These are phyloP conservation scores for Neolentinus lepideus DNA, from an alignment of 1,284 basidiomycete species.

Conservation along the genomic window DNA sequence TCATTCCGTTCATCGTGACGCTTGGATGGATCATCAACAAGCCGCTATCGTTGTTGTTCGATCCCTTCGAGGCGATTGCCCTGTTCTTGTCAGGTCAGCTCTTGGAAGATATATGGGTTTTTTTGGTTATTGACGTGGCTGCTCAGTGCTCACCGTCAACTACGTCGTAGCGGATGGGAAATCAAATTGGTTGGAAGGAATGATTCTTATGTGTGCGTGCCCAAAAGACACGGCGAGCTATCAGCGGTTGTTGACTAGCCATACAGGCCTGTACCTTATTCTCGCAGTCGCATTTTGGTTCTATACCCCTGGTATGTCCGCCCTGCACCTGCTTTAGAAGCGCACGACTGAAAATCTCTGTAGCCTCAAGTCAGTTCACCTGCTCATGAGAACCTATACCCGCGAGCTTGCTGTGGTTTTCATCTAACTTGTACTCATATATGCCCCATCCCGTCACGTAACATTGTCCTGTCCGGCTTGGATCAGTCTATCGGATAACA, in stretches of 20 bases:
- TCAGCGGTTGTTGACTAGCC: background rate
- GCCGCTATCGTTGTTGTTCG: conserved; percentile 58
- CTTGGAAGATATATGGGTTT: conserved; percentile 6
- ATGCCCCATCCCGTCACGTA: background rate
- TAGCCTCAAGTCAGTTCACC: background rate
- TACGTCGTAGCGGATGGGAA: conserved; percentile 80
- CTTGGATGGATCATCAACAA: conserved; percentile 62
- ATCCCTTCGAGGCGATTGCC: conserved; percentile 60
- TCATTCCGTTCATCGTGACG: conserved; percentile 42
- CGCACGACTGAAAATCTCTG: background rate
- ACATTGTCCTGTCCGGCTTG: background rate
- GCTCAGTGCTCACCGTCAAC: conserved; percentile 78
- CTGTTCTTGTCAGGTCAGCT: conserved; percentile 30
- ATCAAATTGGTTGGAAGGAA: conserved; percentile 78
- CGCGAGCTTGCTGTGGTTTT: background rate
- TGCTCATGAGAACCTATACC: background rate
- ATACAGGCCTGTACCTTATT: conserved; percentile 1
- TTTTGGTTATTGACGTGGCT: background rate
- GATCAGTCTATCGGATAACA: background rate
- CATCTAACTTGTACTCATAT: background rate
- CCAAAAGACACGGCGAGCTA: background rate
- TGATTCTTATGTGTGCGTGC: conserved; percentile 61
- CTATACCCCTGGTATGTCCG: background rate
- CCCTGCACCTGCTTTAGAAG: background rate
- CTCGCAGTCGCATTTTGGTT: conserved; percentile 2